A percentile compares a stretch with the other conserved stretches of the same genome.
phyloP scores from a whole-genome alignment of 2,329 filamentous ascomycete genomes.

The Claviceps arundinis region DNA sequence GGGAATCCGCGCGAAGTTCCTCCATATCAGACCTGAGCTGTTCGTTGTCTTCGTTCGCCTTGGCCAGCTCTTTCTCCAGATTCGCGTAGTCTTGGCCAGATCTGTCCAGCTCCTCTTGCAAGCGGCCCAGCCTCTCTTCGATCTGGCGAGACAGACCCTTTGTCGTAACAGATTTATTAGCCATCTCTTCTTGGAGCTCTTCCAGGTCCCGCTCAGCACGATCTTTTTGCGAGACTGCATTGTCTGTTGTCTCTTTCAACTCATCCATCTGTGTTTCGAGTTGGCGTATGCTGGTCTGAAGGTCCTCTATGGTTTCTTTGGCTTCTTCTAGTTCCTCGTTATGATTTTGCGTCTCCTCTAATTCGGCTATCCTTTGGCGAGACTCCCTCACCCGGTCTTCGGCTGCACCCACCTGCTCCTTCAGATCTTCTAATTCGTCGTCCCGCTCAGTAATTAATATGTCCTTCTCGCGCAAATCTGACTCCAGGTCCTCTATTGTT shows the following conservation, averaged over 20 bases:
- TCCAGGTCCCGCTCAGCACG: constrained; percentile 46
- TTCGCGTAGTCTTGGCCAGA: constrained; percentile 33
- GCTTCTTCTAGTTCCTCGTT: constrained; percentile 41
- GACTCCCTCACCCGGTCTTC: constrained; percentile 46
- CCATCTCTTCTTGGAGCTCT: constrained; percentile 62
- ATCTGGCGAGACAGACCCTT: constrained; percentile 63
- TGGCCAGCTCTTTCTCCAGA: constrained; percentile 37
- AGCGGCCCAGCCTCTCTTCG: constrained; percentile 52
- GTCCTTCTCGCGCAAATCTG: constrained; percentile 63
- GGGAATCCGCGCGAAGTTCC: constrained; percentile 22
- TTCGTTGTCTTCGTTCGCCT: constrained; percentile 32
- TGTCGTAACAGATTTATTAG: constrained; percentile 64
- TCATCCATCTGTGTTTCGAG: constrained; percentile 42
- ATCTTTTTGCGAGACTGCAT: constrained; percentile 40
- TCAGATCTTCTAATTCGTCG: constrained; percentile 58
- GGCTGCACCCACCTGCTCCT: constrained; percentile 37
- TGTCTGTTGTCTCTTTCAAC: constrained; percentile 38
- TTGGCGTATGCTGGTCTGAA: constrained; percentile 40
- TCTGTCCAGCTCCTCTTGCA: constrained; percentile 53
- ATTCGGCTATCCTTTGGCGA: constrained; percentile 34
- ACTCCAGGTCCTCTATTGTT: constrained; percentile 63
- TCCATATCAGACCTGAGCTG: constrained; percentile 31
- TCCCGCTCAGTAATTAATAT: constrained; percentile 59
- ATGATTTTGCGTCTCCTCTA: constrained; percentile 42
- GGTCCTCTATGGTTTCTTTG: constrained; percentile 43